Evolutionary conservation across 2,329 filamentous ascomycete species (phyloP), one percentile per base, ranked within the genome.

Genomic region (Exophiala sideris): DNA sequence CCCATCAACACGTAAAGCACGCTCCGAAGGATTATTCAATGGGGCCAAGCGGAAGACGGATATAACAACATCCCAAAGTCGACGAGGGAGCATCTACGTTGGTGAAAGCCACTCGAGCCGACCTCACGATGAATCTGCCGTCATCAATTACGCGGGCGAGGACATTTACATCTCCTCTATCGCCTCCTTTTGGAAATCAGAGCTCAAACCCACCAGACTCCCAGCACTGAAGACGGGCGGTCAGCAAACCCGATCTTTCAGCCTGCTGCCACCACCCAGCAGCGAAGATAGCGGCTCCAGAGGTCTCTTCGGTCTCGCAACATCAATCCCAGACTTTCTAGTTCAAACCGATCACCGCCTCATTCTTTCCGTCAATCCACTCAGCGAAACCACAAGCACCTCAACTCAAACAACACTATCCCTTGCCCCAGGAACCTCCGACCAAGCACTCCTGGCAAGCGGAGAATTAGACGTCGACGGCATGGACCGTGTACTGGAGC

Each of bases 401-500:
- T 46, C 56, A 10, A 42, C 34, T 10, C 51, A 55, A 14, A 50
- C 45, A 4, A 4, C 18, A 8, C 7, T 33, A 42, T 29, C 39
- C 44, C 35, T n/a, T 24, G 39, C 20, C 34, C 33, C 45, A 20
- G 32, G 50, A 14, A 40, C 52, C 14, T 44, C 32, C 34, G 74
- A 77, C 45, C 73, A 76, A 57, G 57, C 69, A 29, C 70, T 71
- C 62, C 67, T 77, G 10, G 69, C 62, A 41, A 66, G 66, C 42
- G 74, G 74, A 40, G 71, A 75, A 49, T 67, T 78, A 12, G 74
- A 76, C 53, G 67, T 78, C 12, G 70, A 75, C 39, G 75, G 73
- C 44, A 76, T 78, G 73, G 73, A 74, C 52, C 69, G 74, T 16
- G 63, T 77, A 3, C 62, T 78, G 35, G 73, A 68, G 24, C 69